Evolutionary conservation across 768 basidiomycete species (phyloP), one percentile per base, ranked within the genome.

Genomic region (button mushroom (Agaricus bisporus)): DNA sequence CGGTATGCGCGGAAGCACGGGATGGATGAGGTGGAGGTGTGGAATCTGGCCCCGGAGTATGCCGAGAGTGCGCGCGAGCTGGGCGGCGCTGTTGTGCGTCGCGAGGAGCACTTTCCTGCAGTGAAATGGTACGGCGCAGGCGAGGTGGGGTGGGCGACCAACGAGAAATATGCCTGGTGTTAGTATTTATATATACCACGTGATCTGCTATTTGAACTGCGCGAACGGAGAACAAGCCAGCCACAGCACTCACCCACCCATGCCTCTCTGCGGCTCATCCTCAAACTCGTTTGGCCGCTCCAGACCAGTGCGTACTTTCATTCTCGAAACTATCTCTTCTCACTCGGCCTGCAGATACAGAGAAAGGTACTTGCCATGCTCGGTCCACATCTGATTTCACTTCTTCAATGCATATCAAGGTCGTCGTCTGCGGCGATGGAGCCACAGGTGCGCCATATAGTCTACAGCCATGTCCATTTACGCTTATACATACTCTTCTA

Each of bases 401-500:
- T 25, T 36, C 45, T 51, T 56, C 48, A 57, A 57, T 29, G 48
- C 29, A 58, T 46, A 44, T 43, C 53, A 54, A 76, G 75, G 74
- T 91, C 37, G 88, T 94, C 25, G 95, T 98, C n/a, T 87, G 94
- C 57, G 95, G 95, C 36, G 95, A 98, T 70, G 95, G 95, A 60
- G 95, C 95, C 50, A 94, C 90, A 63, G 95, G 95, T 88, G 63
- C 55, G 80, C 68, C 51, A 15, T 36, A 22, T 17, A 18, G 25
- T 45, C 51, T 20, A 49, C 58, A 46, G 49, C 53, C 44, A 55
- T 50, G 36, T 49, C 45, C 45, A 56, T 58, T 49, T 53, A 54
- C 60, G 63, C 64, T 41, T 42, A 54, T 15, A 45, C 46, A 56
- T 39, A 56, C n/a, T 44, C 59, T 56, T 59, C 28, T 60, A 87